These are phyloP conservation scores for Lenwebbia sp. DNA, from an alignment of 345 rosid genomes.

Conservation along the genomic window DNA sequence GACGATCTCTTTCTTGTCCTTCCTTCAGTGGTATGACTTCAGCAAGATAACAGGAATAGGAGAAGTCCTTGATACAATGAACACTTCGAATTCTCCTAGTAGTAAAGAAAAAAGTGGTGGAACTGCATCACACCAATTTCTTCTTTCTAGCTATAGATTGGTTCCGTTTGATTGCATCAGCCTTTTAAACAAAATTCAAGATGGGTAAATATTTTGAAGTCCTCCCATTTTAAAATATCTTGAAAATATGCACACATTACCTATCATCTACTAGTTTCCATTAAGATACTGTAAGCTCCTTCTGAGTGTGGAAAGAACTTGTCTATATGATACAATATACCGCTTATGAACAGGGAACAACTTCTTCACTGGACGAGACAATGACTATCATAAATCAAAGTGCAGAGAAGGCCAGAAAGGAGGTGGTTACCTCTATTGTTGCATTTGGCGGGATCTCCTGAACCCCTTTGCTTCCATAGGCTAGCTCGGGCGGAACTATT, in stretches of 20 bases:
- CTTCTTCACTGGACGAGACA: not conserved
- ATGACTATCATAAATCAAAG: not conserved
- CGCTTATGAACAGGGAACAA: not conserved
- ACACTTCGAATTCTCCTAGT: not conserved
- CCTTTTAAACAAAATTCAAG: not conserved
- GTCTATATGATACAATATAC: not conserved
- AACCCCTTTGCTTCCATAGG: constrained; percentile 92
- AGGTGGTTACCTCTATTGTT: constrained; percentile 63
- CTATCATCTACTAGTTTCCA: not conserved
- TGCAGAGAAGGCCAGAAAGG: not conserved
- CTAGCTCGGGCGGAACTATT: constrained; percentile 86
- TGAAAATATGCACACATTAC: not conserved
- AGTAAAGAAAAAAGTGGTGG: not conserved
- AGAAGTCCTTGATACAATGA: not conserved
- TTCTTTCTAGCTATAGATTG: not conserved
- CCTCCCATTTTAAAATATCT: not conserved
- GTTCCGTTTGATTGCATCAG: not conserved
- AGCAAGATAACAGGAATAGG: not conserved
- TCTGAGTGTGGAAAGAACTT: not conserved
- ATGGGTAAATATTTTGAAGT: not conserved
- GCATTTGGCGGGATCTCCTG: constrained; percentile 98
- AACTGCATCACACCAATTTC: not conserved
- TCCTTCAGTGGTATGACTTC: not conserved
- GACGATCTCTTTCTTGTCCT: not conserved
- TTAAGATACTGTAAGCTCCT: not conserved